Evolutionary conservation across 345 rosid genomes (phyloP).

Genomic region (Dimocarpus longan): DNA sequence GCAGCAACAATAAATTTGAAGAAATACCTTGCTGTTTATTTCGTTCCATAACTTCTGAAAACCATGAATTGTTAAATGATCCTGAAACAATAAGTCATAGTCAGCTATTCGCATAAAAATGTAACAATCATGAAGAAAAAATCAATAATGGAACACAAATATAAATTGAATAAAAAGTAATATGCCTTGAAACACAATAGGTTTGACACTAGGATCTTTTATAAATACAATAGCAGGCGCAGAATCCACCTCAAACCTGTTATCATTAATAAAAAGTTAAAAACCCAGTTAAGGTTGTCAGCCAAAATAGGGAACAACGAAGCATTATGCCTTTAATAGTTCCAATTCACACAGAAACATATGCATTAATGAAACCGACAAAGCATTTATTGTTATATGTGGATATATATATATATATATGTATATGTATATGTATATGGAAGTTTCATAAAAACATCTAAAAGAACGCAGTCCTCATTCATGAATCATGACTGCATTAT

Average conservation of each 20-base stretch:
- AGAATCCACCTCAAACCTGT: slow-evolving; percentile 93
- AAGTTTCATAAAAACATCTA: not conserved
- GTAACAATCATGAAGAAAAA: slow-evolving; percentile 1
- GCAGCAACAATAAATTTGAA: not conserved
- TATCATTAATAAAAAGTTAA: slow-evolving; percentile 19
- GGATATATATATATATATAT: not conserved
- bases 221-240: slow-evolving; percentile 85
- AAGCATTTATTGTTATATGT: not conserved
- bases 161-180: slow-evolving; percentile 24
- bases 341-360: slow-evolving; percentile 9
- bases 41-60: slow-evolving; percentile 66
- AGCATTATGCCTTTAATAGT: not conserved
- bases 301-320: not conserved
- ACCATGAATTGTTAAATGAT: slow-evolving; percentile 67
- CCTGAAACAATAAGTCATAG: slow-evolving; percentile 48
- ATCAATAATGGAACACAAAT: slow-evolving; percentile 4
- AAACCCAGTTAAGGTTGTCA: slow-evolving; percentile 24
- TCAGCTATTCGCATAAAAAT: slow-evolving; percentile 21
- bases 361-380: not conserved
- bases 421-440: not conserved
- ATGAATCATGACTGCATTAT: not conserved
- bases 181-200: slow-evolving; percentile 83
- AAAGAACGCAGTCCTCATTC: not conserved
- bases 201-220: slow-evolving; percentile 90
- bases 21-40: slow-evolving; percentile 76